Evolutionary conservation across 768 basidiomycete species (phyloP).

Genomic region (Suillus clintonianus): DNA sequence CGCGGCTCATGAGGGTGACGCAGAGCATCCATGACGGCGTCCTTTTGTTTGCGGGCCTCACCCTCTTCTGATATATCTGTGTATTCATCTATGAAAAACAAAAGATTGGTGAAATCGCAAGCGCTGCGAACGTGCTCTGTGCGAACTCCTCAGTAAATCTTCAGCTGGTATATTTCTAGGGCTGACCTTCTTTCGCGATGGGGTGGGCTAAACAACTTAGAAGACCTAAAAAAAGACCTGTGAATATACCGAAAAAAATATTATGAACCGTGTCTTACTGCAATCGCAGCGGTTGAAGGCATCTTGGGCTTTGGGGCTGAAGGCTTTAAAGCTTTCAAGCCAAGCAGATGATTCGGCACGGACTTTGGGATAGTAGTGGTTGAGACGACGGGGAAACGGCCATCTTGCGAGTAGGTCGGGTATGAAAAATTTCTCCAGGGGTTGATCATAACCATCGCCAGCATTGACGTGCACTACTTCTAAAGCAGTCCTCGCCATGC

Average conservation of each 20-base stretch:
- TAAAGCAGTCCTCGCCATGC: too few species aligned
- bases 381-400: neutral
- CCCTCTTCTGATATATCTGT: constrained; percentile 20
- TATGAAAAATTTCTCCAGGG: neutral
- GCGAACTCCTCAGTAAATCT: neutral
- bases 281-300: neutral
- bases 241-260: neutral
- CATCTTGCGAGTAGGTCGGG: neutral
- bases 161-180: neutral
- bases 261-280: neutral
- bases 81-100: constrained; percentile 34
- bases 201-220: neutral
- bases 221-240: neutral
- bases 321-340: neutral
- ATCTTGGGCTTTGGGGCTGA: neutral
- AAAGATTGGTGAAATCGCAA: constrained; percentile 34
- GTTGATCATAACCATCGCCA: neutral
- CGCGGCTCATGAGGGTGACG: constrained; percentile 7
- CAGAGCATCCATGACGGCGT: constrained; percentile 11
- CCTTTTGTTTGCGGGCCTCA: neutral
- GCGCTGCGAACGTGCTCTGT: constrained; percentile 23
- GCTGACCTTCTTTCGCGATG: neutral
- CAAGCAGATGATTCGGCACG: neutral
- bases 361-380: neutral
- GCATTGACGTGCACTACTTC: too few species aligned